Percentiles rank a stretch among this genome's conserved stretches.
Conservation (phyloP, 208 protist genomes). For the Leishmania turanica region DNA sequence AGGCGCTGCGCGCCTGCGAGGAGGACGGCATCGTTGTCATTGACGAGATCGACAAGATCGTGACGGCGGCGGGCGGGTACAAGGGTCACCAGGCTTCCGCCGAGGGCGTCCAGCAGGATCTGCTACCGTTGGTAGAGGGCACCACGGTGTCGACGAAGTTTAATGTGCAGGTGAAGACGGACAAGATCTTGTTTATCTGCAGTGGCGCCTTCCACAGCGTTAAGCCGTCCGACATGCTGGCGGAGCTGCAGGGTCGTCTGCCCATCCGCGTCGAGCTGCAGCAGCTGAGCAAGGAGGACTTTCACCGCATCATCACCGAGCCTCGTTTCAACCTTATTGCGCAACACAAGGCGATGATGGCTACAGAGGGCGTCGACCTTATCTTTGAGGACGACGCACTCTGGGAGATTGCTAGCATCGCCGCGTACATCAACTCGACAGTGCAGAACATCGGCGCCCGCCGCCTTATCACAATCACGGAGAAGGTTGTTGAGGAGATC, state of each 20-base stretch:
- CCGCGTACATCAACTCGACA: conserved; percentile 95
- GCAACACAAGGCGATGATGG: conserved; percentile 95
- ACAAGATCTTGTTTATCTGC: conserved; percentile 98
- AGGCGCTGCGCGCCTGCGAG: conserved; percentile 95
- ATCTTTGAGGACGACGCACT: conserved; percentile 95
- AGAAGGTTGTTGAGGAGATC: conserved; percentile 97
- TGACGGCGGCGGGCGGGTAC: conserved; percentile 85
- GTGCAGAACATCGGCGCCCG: conserved; percentile 98
- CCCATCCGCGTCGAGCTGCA: conserved; percentile 98
- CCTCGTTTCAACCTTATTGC: conserved; percentile 97
- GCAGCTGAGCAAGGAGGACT: conserved; percentile 95
- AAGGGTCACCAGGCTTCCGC: conserved; percentile 93
- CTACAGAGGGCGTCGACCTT: conserved; percentile 96
- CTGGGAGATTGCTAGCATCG: conserved; percentile 95
- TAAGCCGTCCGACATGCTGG: conserved; percentile 95
- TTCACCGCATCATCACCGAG: conserved; percentile 98
- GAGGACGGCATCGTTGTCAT: conserved; percentile 99
- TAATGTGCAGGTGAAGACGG: conserved; percentile 97
- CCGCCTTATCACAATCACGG: conserved; percentile 97
- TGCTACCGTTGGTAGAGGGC: conserved; percentile 98
- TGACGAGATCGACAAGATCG: conserved; percentile 99
- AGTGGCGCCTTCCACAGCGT: conserved; percentile 98
- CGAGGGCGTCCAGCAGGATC: conserved; percentile 98
- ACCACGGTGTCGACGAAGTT: conserved; percentile 97
- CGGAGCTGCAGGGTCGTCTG: conserved; percentile 96